Percentiles rank a stretch among this genome's conserved stretches.
Evolutionary conservation across 1,139 yeast genomes (phyloP).

Genomic region (Kodamaea derodonti): DNA sequence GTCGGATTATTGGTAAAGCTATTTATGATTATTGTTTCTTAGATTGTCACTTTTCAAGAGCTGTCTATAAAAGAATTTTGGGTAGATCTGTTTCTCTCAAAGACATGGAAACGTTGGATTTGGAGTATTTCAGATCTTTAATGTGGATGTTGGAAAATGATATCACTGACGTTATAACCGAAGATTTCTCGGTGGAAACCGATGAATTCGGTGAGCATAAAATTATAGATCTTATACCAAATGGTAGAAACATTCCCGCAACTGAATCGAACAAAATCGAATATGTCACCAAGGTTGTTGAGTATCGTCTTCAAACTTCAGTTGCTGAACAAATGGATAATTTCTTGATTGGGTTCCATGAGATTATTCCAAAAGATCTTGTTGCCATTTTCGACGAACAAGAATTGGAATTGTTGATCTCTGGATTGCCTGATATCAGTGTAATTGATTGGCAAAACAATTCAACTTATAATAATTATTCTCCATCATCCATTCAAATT

Average conservation of each 20-base stretch:
- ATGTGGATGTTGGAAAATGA: slow-evolving; percentile 97
- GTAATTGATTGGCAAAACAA: slow-evolving; percentile 94
- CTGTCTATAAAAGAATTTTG: slow-evolving; percentile 84
- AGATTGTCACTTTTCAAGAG: slow-evolving; percentile 94
- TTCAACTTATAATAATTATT: slow-evolving; percentile 78
- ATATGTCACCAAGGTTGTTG: slow-evolving; percentile 81
- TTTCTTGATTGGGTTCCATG: slow-evolving; percentile 85
- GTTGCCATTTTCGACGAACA: slow-evolving; percentile 92
- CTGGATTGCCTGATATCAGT: slow-evolving; percentile 95
- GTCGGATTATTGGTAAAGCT: slow-evolving; percentile 92
- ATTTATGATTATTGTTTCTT: slow-evolving; percentile 81
- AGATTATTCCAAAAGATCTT: slow-evolving; percentile 83
- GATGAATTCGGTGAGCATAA: slow-evolving; percentile 93
- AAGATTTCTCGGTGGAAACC: slow-evolving; percentile 88
- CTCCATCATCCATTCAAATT: slow-evolving; percentile 80
- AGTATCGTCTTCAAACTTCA: slow-evolving; percentile 78
- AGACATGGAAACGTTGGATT: slow-evolving; percentile 92
- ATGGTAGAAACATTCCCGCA: slow-evolving; percentile 81
- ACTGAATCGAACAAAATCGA: slow-evolving; percentile 90
- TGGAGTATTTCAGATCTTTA: slow-evolving; percentile 87
- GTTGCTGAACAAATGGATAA: slow-evolving; percentile 86
- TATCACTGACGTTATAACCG: slow-evolving; percentile 95
- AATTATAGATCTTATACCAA: slow-evolving; percentile 70
- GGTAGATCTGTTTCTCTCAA: slow-evolving; percentile 80
- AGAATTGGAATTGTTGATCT: slow-evolving; percentile 85